These are phyloP conservation scores for Phytophthora pseudosyringae DNA, from an alignment of 352 stramenopile genomes.

Conservation along the genomic window DNA sequence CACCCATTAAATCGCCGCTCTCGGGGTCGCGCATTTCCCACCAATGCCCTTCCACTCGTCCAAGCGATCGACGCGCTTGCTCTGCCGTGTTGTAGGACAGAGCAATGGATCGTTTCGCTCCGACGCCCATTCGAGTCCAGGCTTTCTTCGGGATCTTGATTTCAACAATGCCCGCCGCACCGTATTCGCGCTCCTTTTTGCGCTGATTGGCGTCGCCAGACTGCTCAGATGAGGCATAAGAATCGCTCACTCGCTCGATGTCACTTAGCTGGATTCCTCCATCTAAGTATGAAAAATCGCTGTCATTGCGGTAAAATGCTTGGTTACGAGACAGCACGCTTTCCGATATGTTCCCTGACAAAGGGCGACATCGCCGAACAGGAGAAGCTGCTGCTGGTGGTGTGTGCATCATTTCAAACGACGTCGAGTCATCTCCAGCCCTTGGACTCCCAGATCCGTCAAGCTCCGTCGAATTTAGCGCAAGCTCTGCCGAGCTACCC, in stretches of 20 bases:
- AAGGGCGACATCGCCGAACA: slow-evolving; percentile 20
- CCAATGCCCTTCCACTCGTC: slow-evolving; percentile 80
- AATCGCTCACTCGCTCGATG: slow-evolving; percentile 68
- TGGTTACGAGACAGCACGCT: slow-evolving; percentile 43
- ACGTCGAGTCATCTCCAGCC: slow-evolving; percentile 54
- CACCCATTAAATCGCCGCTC: slow-evolving; percentile 72
- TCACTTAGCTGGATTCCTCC: slow-evolving; percentile 61
- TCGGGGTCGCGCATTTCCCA: slow-evolving; percentile 86
- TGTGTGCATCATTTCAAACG: slow-evolving; percentile 76
- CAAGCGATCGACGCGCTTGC: slow-evolving; percentile 71
- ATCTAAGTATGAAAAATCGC: slow-evolving; percentile 53
- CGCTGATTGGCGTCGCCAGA: slow-evolving; percentile 48
- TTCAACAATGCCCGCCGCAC: slow-evolving; percentile 63
- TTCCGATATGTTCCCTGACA: slow-evolving; percentile 38
- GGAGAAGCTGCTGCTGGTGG: slow-evolving; percentile 53
- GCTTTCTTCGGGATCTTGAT: slow-evolving; percentile 88
- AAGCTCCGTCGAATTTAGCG: slow-evolving; percentile 36
- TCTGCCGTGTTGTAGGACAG: slow-evolving; percentile 83
- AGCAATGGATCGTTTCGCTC: slow-evolving; percentile 71
- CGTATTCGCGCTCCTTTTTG: slow-evolving; percentile 38
- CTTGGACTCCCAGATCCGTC: slow-evolving; percentile 53
- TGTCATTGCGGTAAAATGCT: slow-evolving; percentile 57
- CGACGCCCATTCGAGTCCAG: slow-evolving; percentile 75
- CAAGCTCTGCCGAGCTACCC: slow-evolving; percentile 19
- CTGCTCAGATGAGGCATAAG: slow-evolving; percentile 67